Evolutionary conservation across 768 basidiomycete genomes (phyloP), one percentile per base, ranked within the genome.

Genomic region (Hypholoma sublateritium): DNA sequence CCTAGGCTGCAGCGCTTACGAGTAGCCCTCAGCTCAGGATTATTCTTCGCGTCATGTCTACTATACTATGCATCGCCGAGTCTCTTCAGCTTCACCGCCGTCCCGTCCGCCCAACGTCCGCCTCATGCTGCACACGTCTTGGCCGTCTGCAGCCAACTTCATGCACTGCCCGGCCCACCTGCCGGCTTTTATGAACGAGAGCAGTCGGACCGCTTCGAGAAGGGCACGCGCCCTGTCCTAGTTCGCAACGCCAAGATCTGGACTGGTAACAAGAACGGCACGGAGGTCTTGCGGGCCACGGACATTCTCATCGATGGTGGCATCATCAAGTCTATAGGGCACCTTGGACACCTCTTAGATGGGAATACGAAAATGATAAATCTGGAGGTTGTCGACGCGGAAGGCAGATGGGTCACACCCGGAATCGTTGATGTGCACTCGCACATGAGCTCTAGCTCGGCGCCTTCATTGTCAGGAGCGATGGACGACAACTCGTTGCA

Each of bases 181-280:
- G 41, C 62, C 0, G 61, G 80, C 55, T 89, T 87, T 56, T 64
- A 77, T 57, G 50, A 66, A 13, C 80, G 89, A 5, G 68, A 70
- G 5, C 67, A 72, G 45, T 91, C 88, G 8, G 89, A 91, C 67
- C 78, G 90, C 4, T 90, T 83, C 62, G 84, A 76, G 8, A 73
- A 73, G 2, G 88, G 85, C 2, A 89, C 91, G 2, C 76, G 75
- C 49, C 76, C 90, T 1, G 76, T 83, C 5, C 74, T 89, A 48
- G 80, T 95, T 53, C 80, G 77, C 68, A 89, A 93, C 60, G 93
- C 86, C 22, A 90, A 77, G 25, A 80, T 96, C 59, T 95, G 93
- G 93, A 95, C 92, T 1, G 91, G 92, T 7, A 67, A 70, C 21
- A 66, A 83, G 24, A 84, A 88, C 42, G 92, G 92, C 0, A 83